These are phyloP conservation scores for Flaveria brownii DNA, from an alignment of 129 eudicot species.

Conservation along the genomic window DNA sequence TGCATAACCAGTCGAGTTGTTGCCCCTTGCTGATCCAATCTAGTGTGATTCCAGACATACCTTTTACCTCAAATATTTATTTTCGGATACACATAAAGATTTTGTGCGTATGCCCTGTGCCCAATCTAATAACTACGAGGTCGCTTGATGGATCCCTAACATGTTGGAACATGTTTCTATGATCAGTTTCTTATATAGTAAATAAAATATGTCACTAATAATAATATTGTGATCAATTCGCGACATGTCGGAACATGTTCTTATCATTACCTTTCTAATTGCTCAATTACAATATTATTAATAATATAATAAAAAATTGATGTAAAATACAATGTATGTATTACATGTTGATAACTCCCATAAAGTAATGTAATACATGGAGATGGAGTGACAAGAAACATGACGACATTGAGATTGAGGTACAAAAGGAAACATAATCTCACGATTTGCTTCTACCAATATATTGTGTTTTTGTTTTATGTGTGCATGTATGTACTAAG, in stretches of 20 bases:
- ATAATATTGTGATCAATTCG: slow-evolving; percentile 12
- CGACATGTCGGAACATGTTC: slow-evolving; percentile 32
- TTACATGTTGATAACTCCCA: slow-evolving; percentile 22
- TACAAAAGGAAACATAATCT: slow-evolving; percentile 32
- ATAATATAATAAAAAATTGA: not conserved
- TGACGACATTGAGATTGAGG: slow-evolving; percentile 32
- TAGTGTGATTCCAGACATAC: not conserved
- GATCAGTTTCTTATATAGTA: not conserved
- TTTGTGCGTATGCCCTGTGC: slow-evolving; percentile 10
- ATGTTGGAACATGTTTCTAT: not conserved
- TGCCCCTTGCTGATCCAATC: no score
- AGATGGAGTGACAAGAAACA: slow-evolving; percentile 32
- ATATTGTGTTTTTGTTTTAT: slow-evolving; percentile 33
- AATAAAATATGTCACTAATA: not conserved
- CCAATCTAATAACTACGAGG: not conserved
- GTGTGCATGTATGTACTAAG: not conserved
- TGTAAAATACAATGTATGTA: slow-evolving; percentile 26
- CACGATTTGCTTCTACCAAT: slow-evolving; percentile 22
- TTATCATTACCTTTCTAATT: slow-evolving; percentile 9
- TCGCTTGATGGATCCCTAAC: not conserved
- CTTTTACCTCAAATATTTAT: slow-evolving; percentile 2
- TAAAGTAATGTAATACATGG: slow-evolving; percentile 28
- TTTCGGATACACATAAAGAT: slow-evolving; percentile 18
- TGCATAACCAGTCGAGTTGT: no score
- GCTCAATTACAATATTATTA: slow-evolving; percentile 1